Base-by-base conservation (phyloP, 2,329 filamentous ascomycete species). In the Ophiobolus disseminans region DNA sequence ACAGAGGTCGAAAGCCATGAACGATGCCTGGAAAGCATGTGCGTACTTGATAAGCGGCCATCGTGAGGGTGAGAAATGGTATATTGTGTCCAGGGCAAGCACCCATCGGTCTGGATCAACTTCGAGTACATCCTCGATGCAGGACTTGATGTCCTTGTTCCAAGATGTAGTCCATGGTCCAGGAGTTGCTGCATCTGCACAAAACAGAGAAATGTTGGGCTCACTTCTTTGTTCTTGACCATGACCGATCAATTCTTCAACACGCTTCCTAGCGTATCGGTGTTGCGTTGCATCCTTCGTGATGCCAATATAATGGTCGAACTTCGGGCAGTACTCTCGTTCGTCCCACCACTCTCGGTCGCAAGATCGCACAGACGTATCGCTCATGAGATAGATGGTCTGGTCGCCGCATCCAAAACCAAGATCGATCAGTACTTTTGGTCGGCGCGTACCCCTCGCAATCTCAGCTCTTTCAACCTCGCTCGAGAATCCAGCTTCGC, bases 341-440 rank as follows among this genome's bases (percentile, higher is more conserved):
- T 32, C 36, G 22, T 57, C 54, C 57, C 54, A 64, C 55, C 55
- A 63, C 5, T 50, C 43, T 9, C 41, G 48, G 39, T 66, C 62
- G 10, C 26, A 45, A 4, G 39, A 23, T 16, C 52, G 40, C 20
- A 62, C 13, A 3, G 60, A 56, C 14, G 11, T 30, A 11, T 45
- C 31, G 42, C 57, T 58, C 50, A 53, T 73, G 19, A 84, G 57
- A 45, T 79, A 76, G 16, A 80, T 62, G 0, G 77, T 81, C 62
- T 85, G 83, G 55, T 85, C 82, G 23, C 83, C 83, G 52, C 83
- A 86, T 8, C 83, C 82, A 51, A 84, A 81, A 2, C 83, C 82
- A 1, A 85, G 70, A 50, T 85, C 82, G 1, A 85, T 66, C 8
- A 82, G 69, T 19, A 32, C 44, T 45, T 43, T 52, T 23, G 17